A percentile compares a stretch with the other conserved stretches of the same genome.
phyloP scores from a whole-genome alignment of 768 basidiomycete genomes.

The Cystobasidium onofrii region DNA sequence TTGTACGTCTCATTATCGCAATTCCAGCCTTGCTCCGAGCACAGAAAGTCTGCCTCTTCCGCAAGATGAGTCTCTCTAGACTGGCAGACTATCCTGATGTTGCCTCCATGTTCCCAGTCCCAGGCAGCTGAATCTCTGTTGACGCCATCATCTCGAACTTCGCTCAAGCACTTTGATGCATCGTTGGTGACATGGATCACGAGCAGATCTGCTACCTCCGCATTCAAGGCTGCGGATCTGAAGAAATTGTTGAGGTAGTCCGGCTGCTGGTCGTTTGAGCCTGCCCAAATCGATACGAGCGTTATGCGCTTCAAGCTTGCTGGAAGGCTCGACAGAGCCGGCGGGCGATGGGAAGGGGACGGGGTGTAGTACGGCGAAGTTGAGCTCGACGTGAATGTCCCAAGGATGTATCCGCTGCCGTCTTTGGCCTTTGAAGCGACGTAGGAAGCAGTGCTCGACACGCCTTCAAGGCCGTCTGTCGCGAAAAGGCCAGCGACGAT shows the following conservation, averaged over 20 bases:
- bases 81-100: constrained; percentile 15
- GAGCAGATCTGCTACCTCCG: constrained; percentile 12
- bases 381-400: not conserved
- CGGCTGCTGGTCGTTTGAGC: constrained; percentile 6
- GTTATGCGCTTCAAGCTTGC: constrained; percentile 3
- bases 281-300: not conserved
- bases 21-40: constrained; percentile 15
- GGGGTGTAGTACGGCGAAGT: constrained; percentile 4
- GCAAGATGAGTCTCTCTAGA: constrained; percentile 6
- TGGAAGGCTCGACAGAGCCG: not conserved
- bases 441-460: not conserved
- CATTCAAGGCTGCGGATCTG: constrained; percentile 16
- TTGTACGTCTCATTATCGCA: constrained; percentile 2
- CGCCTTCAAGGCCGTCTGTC: not conserved
- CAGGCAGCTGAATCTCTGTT: not conserved
- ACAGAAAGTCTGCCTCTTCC: constrained; percentile 18
- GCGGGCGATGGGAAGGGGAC: not conserved
- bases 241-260: constrained; percentile 28
- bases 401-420: not conserved
- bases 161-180: not conserved
- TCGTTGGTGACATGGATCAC: constrained; percentile 21
- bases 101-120: constrained; percentile 24
- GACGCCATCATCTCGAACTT: constrained; percentile 2
- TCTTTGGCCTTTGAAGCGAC: constrained; percentile 10
- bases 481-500: not conserved